A percentile compares a stretch with the other conserved stretches of the same genome.
Conservation (phyloP, 2,329 filamentous ascomycete species). For the Colletotrichum chlorophyti region DNA sequence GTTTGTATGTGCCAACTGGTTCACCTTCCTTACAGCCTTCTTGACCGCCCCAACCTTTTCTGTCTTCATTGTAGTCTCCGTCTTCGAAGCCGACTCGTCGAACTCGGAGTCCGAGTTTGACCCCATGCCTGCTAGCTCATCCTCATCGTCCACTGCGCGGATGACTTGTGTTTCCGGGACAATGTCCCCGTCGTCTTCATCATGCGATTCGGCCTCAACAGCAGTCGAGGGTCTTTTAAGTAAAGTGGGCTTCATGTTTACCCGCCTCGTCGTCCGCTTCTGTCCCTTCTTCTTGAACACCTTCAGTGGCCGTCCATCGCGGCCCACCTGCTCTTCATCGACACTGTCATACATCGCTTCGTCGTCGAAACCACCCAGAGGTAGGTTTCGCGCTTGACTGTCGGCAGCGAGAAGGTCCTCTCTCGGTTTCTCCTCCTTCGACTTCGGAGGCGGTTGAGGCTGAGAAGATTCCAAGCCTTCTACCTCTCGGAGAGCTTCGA, state of each 20-base stretch:
- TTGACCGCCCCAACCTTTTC: slow-evolving; percentile 53
- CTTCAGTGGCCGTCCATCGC: slow-evolving; percentile 65
- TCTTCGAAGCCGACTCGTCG: slow-evolving; percentile 34
- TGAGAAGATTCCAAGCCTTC: slow-evolving; percentile 59
- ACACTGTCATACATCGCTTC: slow-evolving; percentile 64
- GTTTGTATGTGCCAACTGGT: slow-evolving; percentile 69
- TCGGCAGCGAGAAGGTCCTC: slow-evolving; percentile 52
- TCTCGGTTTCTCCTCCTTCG: slow-evolving; percentile 42
- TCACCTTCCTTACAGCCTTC: slow-evolving; percentile 65
- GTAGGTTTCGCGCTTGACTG: slow-evolving; percentile 46
- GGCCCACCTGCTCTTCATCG: slow-evolving; percentile 56
- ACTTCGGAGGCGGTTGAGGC: slow-evolving; percentile 29
- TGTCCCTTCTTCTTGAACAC: slow-evolving; percentile 84
- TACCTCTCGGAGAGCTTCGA: slow-evolving; percentile 76
- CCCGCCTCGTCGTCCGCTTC: slow-evolving; percentile 76
- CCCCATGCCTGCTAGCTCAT: slow-evolving; percentile 41
- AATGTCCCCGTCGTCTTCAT: slow-evolving; percentile 39
- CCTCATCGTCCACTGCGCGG: slow-evolving; percentile 35
- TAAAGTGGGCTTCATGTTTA: slow-evolving; percentile 66
- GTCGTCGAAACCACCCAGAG: slow-evolving; percentile 69
- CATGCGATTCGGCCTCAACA: slow-evolving; percentile 36
- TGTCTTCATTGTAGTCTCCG: slow-evolving; percentile 32
- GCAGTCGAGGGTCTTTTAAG: slow-evolving; percentile 52
- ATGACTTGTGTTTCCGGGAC: slow-evolving; percentile 47
- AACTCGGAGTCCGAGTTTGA: slow-evolving; percentile 42